These are phyloP conservation scores for Cystobasidiopsis lactophilus DNA, from an alignment of 768 basidiomycete species.

Conservation along the genomic window DNA sequence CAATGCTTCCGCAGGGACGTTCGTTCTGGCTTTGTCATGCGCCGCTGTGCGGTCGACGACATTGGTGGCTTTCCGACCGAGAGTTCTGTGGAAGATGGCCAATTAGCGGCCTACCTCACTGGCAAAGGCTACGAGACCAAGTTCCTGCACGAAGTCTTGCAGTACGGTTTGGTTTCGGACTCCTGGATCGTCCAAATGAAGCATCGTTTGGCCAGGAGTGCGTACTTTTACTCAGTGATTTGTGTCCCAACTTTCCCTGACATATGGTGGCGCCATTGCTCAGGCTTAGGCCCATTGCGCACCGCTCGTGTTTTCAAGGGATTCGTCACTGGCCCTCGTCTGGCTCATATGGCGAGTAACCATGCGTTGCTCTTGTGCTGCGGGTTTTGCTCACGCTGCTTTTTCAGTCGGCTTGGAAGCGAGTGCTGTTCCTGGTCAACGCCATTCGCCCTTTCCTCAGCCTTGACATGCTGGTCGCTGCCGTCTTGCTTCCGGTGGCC, in stretches of 20 bases:
- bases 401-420: constrained; percentile 1
- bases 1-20: constrained; percentile 10
- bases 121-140: constrained; percentile 16
- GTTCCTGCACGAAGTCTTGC: constrained; percentile 16
- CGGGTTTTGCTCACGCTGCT: background rate
- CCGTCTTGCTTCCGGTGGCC: constrained; percentile 1
- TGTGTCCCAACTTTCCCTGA: background rate
- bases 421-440: background rate
- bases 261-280: background rate
- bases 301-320: constrained; percentile 3
- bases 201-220: constrained; percentile 3
- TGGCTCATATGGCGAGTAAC: constrained; percentile 5
- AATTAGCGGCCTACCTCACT: constrained; percentile 14
- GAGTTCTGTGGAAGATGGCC: constrained; percentile 18
- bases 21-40: constrained; percentile 18
- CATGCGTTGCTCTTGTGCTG: background rate
- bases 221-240: background rate
- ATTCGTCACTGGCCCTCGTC: constrained; percentile 5
- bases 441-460: constrained; percentile 7
- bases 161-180: constrained; percentile 15
- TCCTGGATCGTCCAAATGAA: constrained; percentile 7
- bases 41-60: constrained; percentile 15
- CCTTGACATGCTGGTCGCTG: constrained; percentile 3
- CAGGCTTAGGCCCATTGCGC: constrained; percentile 2
- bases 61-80: constrained; percentile 19